Evolutionary conservation across 192 early-diverging fungal genomes (phyloP).

Genomic region (Coemansia sp.): DNA sequence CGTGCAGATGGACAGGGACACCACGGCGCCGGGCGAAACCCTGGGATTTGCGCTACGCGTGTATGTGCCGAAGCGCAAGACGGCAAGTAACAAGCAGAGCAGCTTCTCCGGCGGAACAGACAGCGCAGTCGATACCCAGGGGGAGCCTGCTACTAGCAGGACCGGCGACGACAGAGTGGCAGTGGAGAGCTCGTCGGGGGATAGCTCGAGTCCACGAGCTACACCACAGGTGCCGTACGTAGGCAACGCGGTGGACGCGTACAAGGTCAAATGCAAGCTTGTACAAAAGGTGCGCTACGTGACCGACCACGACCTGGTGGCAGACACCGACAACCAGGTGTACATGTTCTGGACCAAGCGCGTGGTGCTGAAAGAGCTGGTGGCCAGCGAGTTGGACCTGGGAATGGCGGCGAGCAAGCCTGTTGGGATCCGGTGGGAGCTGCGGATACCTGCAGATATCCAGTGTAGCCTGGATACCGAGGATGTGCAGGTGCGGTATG

Average conservation of each 20-base stretch:
- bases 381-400: background rate
- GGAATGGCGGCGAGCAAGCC: background rate
- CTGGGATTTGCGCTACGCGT: slow-evolving; percentile 10
- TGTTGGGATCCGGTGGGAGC: slow-evolving; percentile 6
- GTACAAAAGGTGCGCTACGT: slow-evolving; percentile 24
- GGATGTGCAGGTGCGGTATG: slow-evolving; percentile 24
- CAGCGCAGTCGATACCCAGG: background rate
- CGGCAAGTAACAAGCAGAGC: background rate
- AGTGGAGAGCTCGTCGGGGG: background rate
- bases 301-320: slow-evolving; percentile 18
- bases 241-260: slow-evolving; percentile 4
- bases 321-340: slow-evolving; percentile 12
- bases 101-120: background rate
- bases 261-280: slow-evolving; percentile 25
- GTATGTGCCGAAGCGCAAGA: background rate
- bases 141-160: no score
- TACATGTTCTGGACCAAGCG: slow-evolving; percentile 34
- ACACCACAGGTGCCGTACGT: background rate
- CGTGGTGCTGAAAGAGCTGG: slow-evolving; percentile 1
- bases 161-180: background rate
- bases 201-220: background rate
- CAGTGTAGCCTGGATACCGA: slow-evolving; percentile 7
- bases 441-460: slow-evolving; percentile 4
- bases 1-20: slow-evolving; percentile 11
- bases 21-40: slow-evolving; percentile 8